Conservation (phyloP, 768 basidiomycete genomes). For the Boletus rufocinnamomeus region DNA sequence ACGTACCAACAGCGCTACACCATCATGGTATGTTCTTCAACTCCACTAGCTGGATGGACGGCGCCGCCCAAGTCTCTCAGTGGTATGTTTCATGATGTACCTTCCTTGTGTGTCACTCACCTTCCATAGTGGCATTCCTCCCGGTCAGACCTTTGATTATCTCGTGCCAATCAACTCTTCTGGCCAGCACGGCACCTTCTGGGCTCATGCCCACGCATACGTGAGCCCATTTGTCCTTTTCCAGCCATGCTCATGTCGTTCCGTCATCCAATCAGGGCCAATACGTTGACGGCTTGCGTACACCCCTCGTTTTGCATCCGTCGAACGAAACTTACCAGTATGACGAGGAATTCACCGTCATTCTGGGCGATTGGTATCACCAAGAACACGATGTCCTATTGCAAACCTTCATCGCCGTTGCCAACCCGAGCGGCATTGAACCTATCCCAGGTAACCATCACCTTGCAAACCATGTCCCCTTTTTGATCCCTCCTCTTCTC, state of each 20-base stretch:
- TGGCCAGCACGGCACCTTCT: slow-evolving; percentile 78
- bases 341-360: slow-evolving; percentile 87
- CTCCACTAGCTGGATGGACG: slow-evolving; percentile 84
- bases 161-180: slow-evolving; percentile 67
- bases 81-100: slow-evolving; percentile 49
- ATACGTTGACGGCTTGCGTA: slow-evolving; percentile 92
- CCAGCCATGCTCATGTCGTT: background rate
- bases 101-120: background rate
- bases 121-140: slow-evolving; percentile 68
- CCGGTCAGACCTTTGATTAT: slow-evolving; percentile 70
- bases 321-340: slow-evolving; percentile 66
- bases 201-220: slow-evolving; percentile 72
- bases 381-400: slow-evolving; percentile 64
- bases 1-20: slow-evolving; percentile 71
- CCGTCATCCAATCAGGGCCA: slow-evolving; percentile 55
- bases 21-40: slow-evolving; percentile 98
- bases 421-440: slow-evolving; percentile 83
- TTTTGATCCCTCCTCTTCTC: background rate
- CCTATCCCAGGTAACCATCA: slow-evolving; percentile 72
- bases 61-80: slow-evolving; percentile 79
- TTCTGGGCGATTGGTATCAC: slow-evolving; percentile 94
- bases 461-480: background rate
- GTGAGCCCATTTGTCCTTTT: slow-evolving; percentile 17
- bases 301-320: slow-evolving; percentile 79
- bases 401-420: slow-evolving; percentile 64